Evolutionary conservation across 257 asterid genomes (phyloP).

Genomic region (Solanum sitiens): DNA sequence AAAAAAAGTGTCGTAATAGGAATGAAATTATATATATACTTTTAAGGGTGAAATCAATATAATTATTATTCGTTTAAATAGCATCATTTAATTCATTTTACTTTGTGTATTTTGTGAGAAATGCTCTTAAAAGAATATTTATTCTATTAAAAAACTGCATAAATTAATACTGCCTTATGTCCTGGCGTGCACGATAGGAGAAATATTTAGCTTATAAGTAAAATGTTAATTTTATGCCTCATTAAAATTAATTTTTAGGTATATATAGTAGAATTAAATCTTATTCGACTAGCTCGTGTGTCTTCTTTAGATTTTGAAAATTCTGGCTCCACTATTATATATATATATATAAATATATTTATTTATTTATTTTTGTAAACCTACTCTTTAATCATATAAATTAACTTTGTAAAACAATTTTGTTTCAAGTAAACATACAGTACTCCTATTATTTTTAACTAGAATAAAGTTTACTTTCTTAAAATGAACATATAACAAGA

Average conservation of each 20-base stretch:
- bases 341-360: too few species aligned
- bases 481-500: too few species aligned
- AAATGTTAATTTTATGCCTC: too few species aligned
- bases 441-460: background rate
- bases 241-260: too few species aligned
- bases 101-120: background rate
- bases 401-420: background rate
- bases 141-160: background rate
- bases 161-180: background rate
- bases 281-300: too few species aligned
- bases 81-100: background rate
- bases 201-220: background rate
- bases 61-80: background rate
- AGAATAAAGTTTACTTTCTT: background rate
- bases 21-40: background rate
- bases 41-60: background rate
- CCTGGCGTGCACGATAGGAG: background rate
- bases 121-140: background rate
- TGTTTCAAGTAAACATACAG: background rate
- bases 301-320: too few species aligned
- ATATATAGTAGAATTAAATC: too few species aligned
- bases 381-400: background rate
- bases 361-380: background rate
- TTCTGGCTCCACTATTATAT: too few species aligned
- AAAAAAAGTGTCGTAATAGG: background rate